phyloP scores from a whole-genome alignment of 768 basidiomycete genomes.

The Termitomyces sp. region DNA sequence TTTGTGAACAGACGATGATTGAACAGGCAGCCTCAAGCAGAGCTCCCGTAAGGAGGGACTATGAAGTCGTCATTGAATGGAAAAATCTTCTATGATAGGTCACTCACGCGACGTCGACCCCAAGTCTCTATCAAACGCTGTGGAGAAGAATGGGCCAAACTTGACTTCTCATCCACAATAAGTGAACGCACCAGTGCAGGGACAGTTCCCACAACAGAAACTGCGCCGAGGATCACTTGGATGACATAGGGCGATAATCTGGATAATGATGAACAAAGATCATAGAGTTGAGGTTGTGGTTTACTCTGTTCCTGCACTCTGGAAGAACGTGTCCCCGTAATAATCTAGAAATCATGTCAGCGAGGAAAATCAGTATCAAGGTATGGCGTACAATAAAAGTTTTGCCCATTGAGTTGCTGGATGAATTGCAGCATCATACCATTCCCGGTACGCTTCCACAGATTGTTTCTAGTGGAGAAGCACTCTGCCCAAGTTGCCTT shows the following conservation, averaged over 20 bases:
- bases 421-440: conserved; percentile 86
- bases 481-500: conserved; percentile 79
- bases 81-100: background rate
- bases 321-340: conserved; percentile 80
- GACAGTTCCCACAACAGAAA: conserved; percentile 69
- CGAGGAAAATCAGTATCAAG: background rate
- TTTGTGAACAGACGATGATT: conserved; percentile 44
- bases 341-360: conserved; percentile 46
- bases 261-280: background rate
- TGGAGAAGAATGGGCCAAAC: background rate
- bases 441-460: conserved; percentile 74
- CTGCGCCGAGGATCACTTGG: conserved; percentile 70
- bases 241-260: conserved; percentile 72
- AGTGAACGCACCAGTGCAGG: conserved; percentile 53
- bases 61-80: background rate
- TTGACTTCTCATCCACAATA: background rate
- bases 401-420: conserved; percentile 79
- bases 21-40: conserved; percentile 58
- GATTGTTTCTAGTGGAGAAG: conserved; percentile 62
- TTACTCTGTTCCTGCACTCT: conserved; percentile 64
- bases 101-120: conserved; percentile 63
- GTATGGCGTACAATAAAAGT: conserved; percentile 62
- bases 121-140: conserved; percentile 65
- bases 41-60: conserved; percentile 68
- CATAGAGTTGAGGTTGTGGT: conserved; percentile 14